A percentile compares a stretch with the other conserved stretches of the same genome.
These are phyloP conservation scores for Gardenia jasminoides DNA, from an alignment of 257 asterid species.

Conservation along the genomic window DNA sequence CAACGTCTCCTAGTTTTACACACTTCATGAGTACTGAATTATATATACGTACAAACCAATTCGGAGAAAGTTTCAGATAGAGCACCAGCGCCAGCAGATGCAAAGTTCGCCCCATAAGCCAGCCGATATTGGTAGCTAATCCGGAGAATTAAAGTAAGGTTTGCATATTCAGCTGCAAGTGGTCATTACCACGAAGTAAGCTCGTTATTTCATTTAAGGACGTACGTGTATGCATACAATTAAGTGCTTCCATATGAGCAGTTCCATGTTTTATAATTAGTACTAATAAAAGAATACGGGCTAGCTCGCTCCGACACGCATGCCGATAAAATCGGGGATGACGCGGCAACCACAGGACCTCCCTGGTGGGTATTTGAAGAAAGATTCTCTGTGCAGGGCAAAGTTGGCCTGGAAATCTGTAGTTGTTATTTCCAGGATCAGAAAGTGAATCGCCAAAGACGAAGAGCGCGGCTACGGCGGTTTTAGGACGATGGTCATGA, in stretches of 20 bases:
- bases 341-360: constrained; percentile 68
- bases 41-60: constrained; percentile 26
- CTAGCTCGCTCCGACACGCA: neutral
- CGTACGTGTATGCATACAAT: too few species aligned
- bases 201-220: neutral
- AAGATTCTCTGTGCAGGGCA: constrained; percentile 53
- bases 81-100: constrained; percentile 69
- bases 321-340: constrained; percentile 56
- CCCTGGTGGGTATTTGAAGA: constrained; percentile 53
- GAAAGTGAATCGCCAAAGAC: constrained; percentile 59
- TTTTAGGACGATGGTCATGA: neutral
- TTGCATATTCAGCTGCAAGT: constrained; percentile 52
- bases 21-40: neutral
- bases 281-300: neutral
- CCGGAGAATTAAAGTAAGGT: constrained; percentile 39
- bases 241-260: too few species aligned
- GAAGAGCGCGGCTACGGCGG: constrained; percentile 30
- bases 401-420: constrained; percentile 57
- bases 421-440: constrained; percentile 66
- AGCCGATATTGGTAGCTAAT: constrained; percentile 15
- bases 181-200: neutral
- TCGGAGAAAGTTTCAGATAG: constrained; percentile 47
- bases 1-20: neutral
- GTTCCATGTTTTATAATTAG: too few species aligned
- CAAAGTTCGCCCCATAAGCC: constrained; percentile 53